Evolutionary conservation across 2,329 filamentous ascomycete genomes (phyloP), one percentile per base, ranked within the genome.

Genomic region (Aspergillus novofumigatus): DNA sequence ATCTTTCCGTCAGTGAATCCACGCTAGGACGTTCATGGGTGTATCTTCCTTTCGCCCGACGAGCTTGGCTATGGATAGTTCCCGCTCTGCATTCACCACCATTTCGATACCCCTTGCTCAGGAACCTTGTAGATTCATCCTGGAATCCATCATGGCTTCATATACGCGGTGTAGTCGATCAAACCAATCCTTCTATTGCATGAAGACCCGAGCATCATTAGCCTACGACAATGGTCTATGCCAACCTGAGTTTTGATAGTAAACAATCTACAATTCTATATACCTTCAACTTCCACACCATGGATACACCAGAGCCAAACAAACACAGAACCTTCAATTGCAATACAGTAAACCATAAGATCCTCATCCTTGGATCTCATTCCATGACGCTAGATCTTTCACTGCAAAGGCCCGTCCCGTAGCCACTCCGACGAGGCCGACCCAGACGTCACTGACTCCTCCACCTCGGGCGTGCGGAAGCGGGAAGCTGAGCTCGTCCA

Each of bases 401-500:
- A 25, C 26, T 29, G 21, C 38, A 26, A 53, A 23, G 55, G 55
- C 48, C 55, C 55, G 55, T 54, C 55, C 55, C 55, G 55, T 57
- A 17, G 14, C 29, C 41, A 38, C 11, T n/a, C n/a, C 38, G 32
- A 35, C 14, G 32, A 17, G 17, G 11, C 29, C 38, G 23, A 32
- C 32, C 26, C 29, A 38, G 32, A 17, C 32, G 14, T 17, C 11
- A 35, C 47, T 41, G 14, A 25, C 11, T 26, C 49, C 23, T 28
- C 48, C 56, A 44, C 49, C 57, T 64, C 63, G 62, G 62, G 58
- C 62, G 60, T 62, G 59, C 62, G 63, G 62, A 65, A 64, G 61
- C 49, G 48, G 32, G 45, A n/a, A 21, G 6, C 32, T 38, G 32
- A 7, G 32, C 32, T 38, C 14, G 32, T 38, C 14, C 32, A 38